Conservation (phyloP, 2,329 filamentous ascomycete genomes). For the Botrytis pseudocinerea region DNA sequence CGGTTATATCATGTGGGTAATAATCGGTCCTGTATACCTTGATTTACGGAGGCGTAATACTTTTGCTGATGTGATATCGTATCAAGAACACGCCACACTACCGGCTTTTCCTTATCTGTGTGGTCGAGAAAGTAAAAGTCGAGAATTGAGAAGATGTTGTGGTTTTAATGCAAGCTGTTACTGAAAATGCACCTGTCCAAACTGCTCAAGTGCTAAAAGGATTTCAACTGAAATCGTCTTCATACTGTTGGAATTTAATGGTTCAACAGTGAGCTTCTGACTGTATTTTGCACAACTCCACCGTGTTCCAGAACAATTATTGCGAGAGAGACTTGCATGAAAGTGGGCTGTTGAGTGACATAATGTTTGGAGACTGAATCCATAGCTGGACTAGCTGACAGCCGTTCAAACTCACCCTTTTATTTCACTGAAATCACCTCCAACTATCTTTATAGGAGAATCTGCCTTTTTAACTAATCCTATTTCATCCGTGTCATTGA, state of each 20-base stretch:
- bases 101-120: neutral
- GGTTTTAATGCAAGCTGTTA: neutral
- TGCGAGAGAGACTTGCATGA: neutral
- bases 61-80: too few relatives aligned
- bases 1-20: neutral
- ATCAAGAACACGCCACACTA: neutral
- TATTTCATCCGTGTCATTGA: accelerated
- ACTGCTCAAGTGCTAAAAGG: neutral
- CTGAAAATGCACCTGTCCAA: neutral
- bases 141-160: neutral
- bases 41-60: too few relatives aligned
- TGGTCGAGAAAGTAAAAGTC: neutral
- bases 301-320: neutral
- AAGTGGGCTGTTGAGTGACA: neutral
- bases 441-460: neutral
- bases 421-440: neutral
- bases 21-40: neutral
- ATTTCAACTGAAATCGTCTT: neutral
- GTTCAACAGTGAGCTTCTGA: neutral
- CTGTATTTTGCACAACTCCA: neutral
- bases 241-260: neutral
- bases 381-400: neutral
- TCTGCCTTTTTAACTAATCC: neutral
- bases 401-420: neutral
- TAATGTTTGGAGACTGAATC: neutral